A percentile compares a stretch with the other conserved stretches of the same genome.
These are phyloP conservation scores for Metrosideros polymorpha DNA, from an alignment of 441 rosid genomes.

Conservation along the genomic window DNA sequence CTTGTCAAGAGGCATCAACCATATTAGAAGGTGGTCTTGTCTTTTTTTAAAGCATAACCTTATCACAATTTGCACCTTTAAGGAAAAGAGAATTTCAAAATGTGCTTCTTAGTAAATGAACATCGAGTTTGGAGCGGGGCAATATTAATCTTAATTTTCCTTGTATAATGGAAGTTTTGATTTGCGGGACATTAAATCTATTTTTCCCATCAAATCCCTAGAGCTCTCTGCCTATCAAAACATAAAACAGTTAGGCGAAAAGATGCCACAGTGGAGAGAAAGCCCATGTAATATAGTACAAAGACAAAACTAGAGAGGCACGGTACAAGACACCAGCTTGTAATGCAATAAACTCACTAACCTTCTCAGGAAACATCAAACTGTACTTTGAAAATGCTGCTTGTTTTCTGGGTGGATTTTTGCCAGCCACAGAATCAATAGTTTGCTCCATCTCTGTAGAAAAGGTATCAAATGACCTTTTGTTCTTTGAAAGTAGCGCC, in stretches of 20 bases:
- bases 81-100: neutral
- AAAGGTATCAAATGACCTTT: constrained; percentile 31
- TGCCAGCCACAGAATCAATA: constrained; percentile 25
- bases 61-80: neutral
- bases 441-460: constrained; percentile 20
- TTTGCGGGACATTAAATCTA: neutral
- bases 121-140: neutral
- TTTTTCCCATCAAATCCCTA: neutral
- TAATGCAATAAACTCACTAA: constrained; percentile 16
- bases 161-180: neutral
- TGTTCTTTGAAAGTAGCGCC: constrained; percentile 55
- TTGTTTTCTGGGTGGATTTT: constrained; percentile 36
- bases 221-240: neutral
- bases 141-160: neutral
- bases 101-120: neutral
- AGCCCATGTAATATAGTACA: neutral
- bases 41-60: neutral
- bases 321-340: neutral
- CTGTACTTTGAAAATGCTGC: constrained; percentile 50
- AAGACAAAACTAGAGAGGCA: neutral
- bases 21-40: neutral
- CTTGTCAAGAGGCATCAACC: neutral
- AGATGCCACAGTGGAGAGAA: neutral
- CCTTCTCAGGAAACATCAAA: constrained; percentile 86
- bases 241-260: neutral